Conservation (phyloP, 257 asterid genomes). For the Gentiana macrophylla region DNA sequence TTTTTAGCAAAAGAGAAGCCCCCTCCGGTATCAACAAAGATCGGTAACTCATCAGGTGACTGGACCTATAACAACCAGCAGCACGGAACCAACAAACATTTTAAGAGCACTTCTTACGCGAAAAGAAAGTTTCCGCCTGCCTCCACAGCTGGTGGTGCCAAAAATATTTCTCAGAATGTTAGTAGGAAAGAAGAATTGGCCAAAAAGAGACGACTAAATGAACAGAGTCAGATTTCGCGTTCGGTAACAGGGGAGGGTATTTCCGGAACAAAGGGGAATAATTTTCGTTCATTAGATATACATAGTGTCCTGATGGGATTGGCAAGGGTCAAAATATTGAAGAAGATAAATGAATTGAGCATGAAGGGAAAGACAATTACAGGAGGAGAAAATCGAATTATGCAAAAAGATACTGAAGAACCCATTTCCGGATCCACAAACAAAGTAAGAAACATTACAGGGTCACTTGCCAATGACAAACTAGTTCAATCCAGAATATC, state of each 20-base stretch:
- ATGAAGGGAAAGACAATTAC: slow-evolving; percentile 9
- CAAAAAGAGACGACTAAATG: slow-evolving; percentile 34
- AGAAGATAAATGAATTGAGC: slow-evolving; percentile 26
- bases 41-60: slow-evolving; percentile 2
- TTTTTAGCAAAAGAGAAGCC: slow-evolving; percentile 40
- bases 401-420: slow-evolving; percentile 7
- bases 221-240: slow-evolving; percentile 13
- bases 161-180: slow-evolving; percentile 16
- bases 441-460: slow-evolving; percentile 10
- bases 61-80: slow-evolving; percentile 14
- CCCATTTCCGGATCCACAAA: slow-evolving; percentile 8
- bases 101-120: slow-evolving; percentile 8
- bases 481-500: slow-evolving; percentile 12
- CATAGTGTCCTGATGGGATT: slow-evolving; percentile 26
- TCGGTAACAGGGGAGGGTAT: slow-evolving; percentile 8
- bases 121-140: slow-evolving; percentile 12
- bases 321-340: slow-evolving; percentile 38
- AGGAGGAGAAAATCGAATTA: slow-evolving; percentile 11
- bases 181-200: slow-evolving; percentile 17
- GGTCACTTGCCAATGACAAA: slow-evolving; percentile 2
- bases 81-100: slow-evolving; percentile 6
- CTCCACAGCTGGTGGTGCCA: slow-evolving; percentile 3
- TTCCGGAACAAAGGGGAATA: slow-evolving; percentile 9
- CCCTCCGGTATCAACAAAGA: slow-evolving; percentile 17
- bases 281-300: slow-evolving; percentile 13